These are phyloP conservation scores for Chalciporus pseudorubinellus DNA, from an alignment of 768 basidiomycete species.

Conservation along the genomic window DNA sequence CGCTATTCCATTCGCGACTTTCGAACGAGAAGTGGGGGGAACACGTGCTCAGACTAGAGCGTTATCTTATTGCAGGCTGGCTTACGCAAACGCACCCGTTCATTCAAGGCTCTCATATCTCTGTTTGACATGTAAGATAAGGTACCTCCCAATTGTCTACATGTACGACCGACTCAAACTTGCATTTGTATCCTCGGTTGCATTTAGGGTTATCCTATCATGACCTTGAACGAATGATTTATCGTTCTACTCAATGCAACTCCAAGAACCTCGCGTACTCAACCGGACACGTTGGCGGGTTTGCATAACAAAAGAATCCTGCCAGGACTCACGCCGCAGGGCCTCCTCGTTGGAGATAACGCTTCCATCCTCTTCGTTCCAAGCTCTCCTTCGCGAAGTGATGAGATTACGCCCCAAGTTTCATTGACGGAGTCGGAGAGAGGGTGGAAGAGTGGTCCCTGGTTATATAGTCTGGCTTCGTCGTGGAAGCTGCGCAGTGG, in stretches of 20 bases:
- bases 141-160: neutral
- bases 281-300: neutral
- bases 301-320: neutral
- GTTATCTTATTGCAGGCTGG: neutral
- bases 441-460: slow-evolving; percentile 11
- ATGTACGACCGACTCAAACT: neutral
- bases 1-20: neutral
- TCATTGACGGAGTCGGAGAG: slow-evolving; percentile 23
- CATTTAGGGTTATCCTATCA: neutral
- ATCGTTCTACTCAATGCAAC: neutral
- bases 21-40: neutral
- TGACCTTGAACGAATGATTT: too few relatives aligned
- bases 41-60: neutral
- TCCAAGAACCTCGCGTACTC: neutral
- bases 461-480: slow-evolving; percentile 21
- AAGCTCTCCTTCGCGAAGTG: slow-evolving; percentile 17
- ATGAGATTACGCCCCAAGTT: slow-evolving; percentile 14
- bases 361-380: slow-evolving; percentile 14
- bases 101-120: neutral
- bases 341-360: slow-evolving; percentile 14
- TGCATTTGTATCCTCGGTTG: neutral
- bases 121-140: neutral
- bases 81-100: neutral
- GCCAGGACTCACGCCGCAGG: neutral
- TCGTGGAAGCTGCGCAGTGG: slow-evolving; percentile 1